Base-by-base conservation (phyloP, 805 yeast genomes). In the Kodamaea sagamina region DNA sequence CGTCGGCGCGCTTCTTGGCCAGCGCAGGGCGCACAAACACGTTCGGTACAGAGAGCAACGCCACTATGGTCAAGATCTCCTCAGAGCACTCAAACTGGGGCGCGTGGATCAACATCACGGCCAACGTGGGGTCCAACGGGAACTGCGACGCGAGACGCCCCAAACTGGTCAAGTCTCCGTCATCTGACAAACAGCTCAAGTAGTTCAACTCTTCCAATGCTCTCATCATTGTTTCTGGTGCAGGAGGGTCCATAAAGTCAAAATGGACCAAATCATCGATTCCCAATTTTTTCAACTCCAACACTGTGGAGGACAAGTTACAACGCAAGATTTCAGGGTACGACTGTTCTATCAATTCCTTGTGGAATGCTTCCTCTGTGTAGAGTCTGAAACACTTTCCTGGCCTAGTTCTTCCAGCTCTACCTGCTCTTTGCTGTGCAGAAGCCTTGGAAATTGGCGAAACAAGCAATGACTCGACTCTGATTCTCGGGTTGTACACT, bases 171-270 rank as follows among this genome's bases (percentile, higher is more conserved):
- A 92, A 69, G 42, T 85, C 84, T 47, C 98, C 99, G 36, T 89
- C 92, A 61, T 93, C 97, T 52, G 88, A 87, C 41, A 92, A 75
- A 69, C 97, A 93, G 16, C 85, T 83, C 48, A 92, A 72, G 61
- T 89, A 93, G 61, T 93, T 90, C 57, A 92, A 75, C 64, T 92
- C 99, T 65, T 92, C 99, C 49, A 92, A 72, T 0, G 98, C 98
- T 62, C 99, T 78, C 99, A 93, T 93, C 99, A 92, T 93, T 5
- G 99, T 93, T 66, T 92, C 99, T 7, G 99, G 99, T 2, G 98
- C 98, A 10, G 99, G 99, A 6, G 99, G 98, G 61, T 92, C 99
- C 96, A 92, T 92, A 61, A 93, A 92, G 63, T 93, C 99, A 60
- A 92, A 92, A 67, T 92, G 98, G 29, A 93, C 99, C 58, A 92